Evolutionary conservation across 345 rosid genomes (phyloP).

Genomic region (Gossypium turneri): DNA sequence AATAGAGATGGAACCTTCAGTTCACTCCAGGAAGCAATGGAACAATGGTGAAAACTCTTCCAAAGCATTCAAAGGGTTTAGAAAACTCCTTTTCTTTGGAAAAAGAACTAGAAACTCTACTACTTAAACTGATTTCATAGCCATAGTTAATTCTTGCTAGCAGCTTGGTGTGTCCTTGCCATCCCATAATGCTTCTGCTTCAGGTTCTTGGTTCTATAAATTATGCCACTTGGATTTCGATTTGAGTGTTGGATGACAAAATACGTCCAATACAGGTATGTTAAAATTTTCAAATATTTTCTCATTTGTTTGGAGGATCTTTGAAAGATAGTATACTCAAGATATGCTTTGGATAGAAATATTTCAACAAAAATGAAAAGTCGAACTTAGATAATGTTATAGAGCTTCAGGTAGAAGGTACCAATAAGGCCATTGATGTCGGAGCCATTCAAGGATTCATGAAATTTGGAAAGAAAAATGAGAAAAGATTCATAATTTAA

Average conservation of each 20-base stretch:
- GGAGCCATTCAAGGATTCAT: no score
- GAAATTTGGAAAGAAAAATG: no score
- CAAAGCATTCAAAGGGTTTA: constrained; percentile 71
- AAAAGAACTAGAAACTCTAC: constrained; percentile 37
- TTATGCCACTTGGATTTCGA: neutral
- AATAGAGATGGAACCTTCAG: constrained; percentile 33
- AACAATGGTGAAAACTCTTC: constrained; percentile 62
- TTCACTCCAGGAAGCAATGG: constrained; percentile 80
- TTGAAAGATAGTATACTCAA: no score
- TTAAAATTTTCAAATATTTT: neutral
- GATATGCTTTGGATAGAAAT: no score
- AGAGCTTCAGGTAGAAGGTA: no score
- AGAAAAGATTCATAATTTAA: no score
- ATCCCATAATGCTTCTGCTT: constrained; percentile 9
- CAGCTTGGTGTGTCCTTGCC: constrained; percentile 15
- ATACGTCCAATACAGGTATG: neutral
- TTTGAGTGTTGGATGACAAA: neutral
- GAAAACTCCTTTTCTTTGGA: constrained; percentile 87
- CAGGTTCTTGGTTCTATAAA: neutral
- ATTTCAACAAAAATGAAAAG: no score
- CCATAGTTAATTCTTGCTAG: neutral
- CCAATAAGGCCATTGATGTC: no score
- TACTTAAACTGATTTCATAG: neutral
- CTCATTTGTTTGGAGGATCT: no score
- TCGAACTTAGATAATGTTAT: no score